Conservation (phyloP, 805 yeast genomes). For the Ogataea zsoltii region DNA sequence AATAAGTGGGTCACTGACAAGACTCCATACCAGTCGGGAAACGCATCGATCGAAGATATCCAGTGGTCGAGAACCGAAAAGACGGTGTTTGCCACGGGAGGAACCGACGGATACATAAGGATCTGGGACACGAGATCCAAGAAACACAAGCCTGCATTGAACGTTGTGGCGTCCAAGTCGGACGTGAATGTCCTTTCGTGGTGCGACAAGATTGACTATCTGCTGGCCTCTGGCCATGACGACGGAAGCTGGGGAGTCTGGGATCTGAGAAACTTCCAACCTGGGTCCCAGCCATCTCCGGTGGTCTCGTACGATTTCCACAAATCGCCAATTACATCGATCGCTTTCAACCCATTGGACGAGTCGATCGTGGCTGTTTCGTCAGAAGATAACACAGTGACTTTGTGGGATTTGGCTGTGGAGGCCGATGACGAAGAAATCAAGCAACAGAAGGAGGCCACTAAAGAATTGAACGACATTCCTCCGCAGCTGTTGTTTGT, state of each 20-base stretch:
- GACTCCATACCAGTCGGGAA: slow-evolving; percentile 68
- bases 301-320: slow-evolving; percentile 97
- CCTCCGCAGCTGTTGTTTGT: slow-evolving; percentile 96
- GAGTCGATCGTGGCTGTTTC: slow-evolving; percentile 95
- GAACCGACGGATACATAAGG: slow-evolving; percentile 86
- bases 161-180: slow-evolving; percentile 72
- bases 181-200: slow-evolving; percentile 96
- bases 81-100: slow-evolving; percentile 94
- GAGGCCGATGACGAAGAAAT: slow-evolving; percentile 99
- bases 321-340: slow-evolving; percentile 88
- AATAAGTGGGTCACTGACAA: slow-evolving; percentile 85
- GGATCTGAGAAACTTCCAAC: slow-evolving; percentile 88
- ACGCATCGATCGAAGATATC: slow-evolving; percentile 88
- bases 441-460: slow-evolving; percentile 76
- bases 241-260: slow-evolving; percentile 98
- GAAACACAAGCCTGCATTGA: slow-evolving; percentile 86
- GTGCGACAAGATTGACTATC: slow-evolving; percentile 83
- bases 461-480: slow-evolving; percentile 78
- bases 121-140: slow-evolving; percentile 97
- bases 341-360: slow-evolving; percentile 91
- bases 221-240: slow-evolving; percentile 95
- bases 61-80: slow-evolving; percentile 94
- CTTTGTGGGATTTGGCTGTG: slow-evolving; percentile 96
- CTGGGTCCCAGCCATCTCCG: slow-evolving; percentile 62
- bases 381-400: slow-evolving; percentile 94